Conservation (phyloP, 1,284 basidiomycete genomes). For the Inonotus obliquus region DNA sequence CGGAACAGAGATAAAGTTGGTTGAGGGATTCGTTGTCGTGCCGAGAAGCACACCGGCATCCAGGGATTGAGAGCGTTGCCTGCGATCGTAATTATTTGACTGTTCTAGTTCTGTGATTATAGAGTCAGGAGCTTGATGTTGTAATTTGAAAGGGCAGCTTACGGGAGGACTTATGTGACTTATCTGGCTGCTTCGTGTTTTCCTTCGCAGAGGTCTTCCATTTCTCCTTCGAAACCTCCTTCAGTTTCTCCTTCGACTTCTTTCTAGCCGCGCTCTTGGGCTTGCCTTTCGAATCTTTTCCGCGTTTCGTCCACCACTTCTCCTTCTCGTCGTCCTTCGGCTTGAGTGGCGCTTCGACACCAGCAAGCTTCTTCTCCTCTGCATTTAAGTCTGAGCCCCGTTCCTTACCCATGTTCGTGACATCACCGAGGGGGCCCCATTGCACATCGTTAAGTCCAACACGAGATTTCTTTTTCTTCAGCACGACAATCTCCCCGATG, state of each 20-base stretch:
- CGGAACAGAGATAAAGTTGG: conserved; percentile 12
- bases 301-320: conserved; percentile 75
- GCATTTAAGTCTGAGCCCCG: conserved; percentile 32
- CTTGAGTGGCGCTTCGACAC: conserved; percentile 31
- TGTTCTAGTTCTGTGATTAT: conserved; percentile 43
- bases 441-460: conserved; percentile 61
- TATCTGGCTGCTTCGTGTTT: conserved; percentile 11
- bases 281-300: conserved; percentile 59
- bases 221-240: conserved; percentile 34
- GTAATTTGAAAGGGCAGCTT: conserved; percentile 18
- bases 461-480: conserved; percentile 76
- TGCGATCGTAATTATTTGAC: conserved; percentile 32
- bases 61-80: conserved; percentile 59
- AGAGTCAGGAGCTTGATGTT: background rate
- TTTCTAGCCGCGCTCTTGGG: conserved; percentile 35
- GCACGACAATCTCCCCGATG: conserved; percentile 62
- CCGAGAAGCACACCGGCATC: conserved; percentile 52
- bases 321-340: conserved; percentile 56
- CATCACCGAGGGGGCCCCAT: conserved; percentile 51
- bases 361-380: conserved; percentile 23
- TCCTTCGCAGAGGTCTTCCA: conserved; percentile 37
- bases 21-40: conserved; percentile 20
- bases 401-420: conserved; percentile 44
- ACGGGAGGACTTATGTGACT: conserved; percentile 24
- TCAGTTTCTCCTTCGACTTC: conserved; percentile 37